phyloP scores from a whole-genome alignment of 2,329 filamentous ascomycete species.

The Aspergillus chevalieri region DNA sequence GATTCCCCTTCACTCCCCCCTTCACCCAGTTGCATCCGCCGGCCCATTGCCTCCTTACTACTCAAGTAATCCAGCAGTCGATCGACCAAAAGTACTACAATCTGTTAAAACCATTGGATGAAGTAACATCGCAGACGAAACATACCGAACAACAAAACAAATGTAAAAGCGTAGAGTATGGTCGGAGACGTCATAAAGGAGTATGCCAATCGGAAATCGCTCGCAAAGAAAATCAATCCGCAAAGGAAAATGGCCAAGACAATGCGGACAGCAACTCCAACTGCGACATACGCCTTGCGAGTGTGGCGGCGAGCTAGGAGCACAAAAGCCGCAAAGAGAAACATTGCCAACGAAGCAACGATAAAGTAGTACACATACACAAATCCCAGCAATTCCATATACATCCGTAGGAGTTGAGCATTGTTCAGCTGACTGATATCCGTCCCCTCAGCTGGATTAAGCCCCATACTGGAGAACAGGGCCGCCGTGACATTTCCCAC shows the following conservation, averaged over 20 bases:
- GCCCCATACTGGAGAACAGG: constrained; percentile 36
- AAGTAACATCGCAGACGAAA: not conserved
- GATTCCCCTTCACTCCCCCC: not conserved
- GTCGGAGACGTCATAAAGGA: constrained; percentile 36
- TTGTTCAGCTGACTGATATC: constrained; percentile 23
- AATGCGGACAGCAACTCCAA: constrained; percentile 24
- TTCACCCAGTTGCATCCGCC: constrained; percentile 20
- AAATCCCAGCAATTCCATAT: constrained; percentile 32
- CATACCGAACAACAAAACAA: constrained; percentile 27
- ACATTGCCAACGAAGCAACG: constrained; percentile 31
- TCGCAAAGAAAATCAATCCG: constrained; percentile 24
- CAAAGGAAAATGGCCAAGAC: constrained; percentile 23
- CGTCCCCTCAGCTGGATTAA: constrained; percentile 24
- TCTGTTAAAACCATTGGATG: constrained; percentile 9
- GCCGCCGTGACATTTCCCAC: constrained; percentile 37
- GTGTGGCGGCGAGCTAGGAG: constrained; percentile 23
- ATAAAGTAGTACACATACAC: constrained; percentile 38
- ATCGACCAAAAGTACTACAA: constrained; percentile 27
- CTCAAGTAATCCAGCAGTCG: constrained; percentile 27
- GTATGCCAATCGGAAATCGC: constrained; percentile 29
- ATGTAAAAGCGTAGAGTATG: constrained; percentile 32
- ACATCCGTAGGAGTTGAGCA: constrained; percentile 28
- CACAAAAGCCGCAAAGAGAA: constrained; percentile 30
- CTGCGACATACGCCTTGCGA: constrained; percentile 12
- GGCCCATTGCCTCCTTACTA: constrained; percentile 16